A percentile compares a stretch with the other conserved stretches of the same genome.
Evolutionary conservation across 768 basidiomycete species (phyloP).

Genomic region (Chalciporus pseudorubinellus): DNA sequence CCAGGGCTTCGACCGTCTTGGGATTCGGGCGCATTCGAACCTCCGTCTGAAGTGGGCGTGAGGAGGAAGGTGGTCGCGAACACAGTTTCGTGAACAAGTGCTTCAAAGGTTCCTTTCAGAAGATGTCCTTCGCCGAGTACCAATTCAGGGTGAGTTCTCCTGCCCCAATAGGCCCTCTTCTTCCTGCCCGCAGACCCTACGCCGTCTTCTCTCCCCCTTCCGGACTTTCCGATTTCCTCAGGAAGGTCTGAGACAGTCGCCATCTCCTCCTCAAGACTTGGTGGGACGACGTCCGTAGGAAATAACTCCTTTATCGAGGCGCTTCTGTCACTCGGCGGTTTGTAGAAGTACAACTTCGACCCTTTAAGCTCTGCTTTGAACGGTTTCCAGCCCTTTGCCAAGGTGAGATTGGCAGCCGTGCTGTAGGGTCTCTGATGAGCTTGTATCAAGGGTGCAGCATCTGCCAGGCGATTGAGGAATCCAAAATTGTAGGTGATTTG

Average conservation of each 20-base stretch:
- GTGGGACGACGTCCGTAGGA: conserved; percentile 58
- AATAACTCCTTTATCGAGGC: conserved; percentile 72
- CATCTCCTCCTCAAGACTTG: conserved; percentile 48
- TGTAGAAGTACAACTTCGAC: conserved; percentile 83
- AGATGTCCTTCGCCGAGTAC: conserved; percentile 42
- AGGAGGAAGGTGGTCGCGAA: conserved; percentile 67
- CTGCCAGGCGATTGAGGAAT: conserved; percentile 68
- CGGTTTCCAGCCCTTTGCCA: conserved; percentile 80
- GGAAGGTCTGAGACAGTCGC: conserved; percentile 24
- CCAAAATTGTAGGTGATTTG: conserved; percentile 77
- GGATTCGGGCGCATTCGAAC: conserved; percentile 15
- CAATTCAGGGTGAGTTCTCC: conserved; percentile 70
- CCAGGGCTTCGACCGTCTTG: conserved; percentile 27
- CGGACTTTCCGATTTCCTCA: conserved; percentile 27
- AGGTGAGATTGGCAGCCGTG: conserved; percentile 35
- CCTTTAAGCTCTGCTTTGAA: conserved; percentile 84
- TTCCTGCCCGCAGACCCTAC: conserved; percentile 37
- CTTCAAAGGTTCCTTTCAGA: conserved; percentile 71
- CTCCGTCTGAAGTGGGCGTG: conserved; percentile 14
- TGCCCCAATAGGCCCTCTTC: conserved; percentile 77
- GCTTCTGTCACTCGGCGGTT: conserved; percentile 69
- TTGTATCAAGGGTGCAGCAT: conserved; percentile 44
- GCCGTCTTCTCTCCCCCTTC: conserved; percentile 36
- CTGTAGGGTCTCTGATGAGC: conserved; percentile 28
- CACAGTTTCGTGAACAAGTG: conserved; percentile 76